Conservation (phyloP, 192 early-diverging fungal genomes). For the Podila minutissima region DNA sequence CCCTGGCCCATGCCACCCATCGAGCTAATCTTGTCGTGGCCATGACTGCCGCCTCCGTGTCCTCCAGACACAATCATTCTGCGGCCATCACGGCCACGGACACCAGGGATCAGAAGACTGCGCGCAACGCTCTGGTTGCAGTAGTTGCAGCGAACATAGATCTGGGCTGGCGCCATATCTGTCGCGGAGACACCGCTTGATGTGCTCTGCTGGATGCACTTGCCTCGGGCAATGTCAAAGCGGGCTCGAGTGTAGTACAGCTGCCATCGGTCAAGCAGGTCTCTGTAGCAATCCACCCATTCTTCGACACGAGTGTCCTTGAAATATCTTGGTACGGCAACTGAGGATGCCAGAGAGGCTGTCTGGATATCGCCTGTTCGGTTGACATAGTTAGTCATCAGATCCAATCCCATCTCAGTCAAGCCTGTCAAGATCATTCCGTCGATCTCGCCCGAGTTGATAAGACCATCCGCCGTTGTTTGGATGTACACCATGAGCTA, state of each 20-base stretch:
- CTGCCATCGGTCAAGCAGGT: conserved; percentile 88
- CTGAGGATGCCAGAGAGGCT: conserved; percentile 73
- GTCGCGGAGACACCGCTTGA: conserved; percentile 53
- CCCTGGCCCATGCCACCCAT: conserved; percentile 35
- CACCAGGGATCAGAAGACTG: conserved; percentile 58
- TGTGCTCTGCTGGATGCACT: conserved; percentile 61
- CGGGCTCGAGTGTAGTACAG: conserved; percentile 85
- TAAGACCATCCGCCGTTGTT: conserved; percentile 61
- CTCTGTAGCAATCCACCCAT: conserved; percentile 89
- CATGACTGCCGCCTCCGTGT: conserved; percentile 23
- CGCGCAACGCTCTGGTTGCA: conserved; percentile 79
- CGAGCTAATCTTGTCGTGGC: conserved; percentile 42
- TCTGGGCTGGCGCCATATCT: conserved; percentile 75
- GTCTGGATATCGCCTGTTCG: conserved; percentile 92
- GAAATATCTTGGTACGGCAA: conserved; percentile 68
- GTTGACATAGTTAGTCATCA: conserved; percentile 87
- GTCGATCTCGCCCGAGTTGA: conserved; percentile 75
- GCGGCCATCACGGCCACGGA: conserved; percentile 58
- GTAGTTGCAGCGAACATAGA: conserved; percentile 88
- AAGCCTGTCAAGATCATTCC: conserved; percentile 90
- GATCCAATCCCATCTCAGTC: conserved; percentile 67
- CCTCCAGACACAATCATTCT: conserved; percentile 48
- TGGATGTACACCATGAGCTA: conserved; percentile 73
- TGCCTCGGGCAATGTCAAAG: conserved; percentile 91
- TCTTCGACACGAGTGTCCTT: conserved; percentile 67